Evolutionary conservation across 2,329 filamentous ascomycete genomes (phyloP).

Genomic region (Botryosphaeria dothidea): DNA sequence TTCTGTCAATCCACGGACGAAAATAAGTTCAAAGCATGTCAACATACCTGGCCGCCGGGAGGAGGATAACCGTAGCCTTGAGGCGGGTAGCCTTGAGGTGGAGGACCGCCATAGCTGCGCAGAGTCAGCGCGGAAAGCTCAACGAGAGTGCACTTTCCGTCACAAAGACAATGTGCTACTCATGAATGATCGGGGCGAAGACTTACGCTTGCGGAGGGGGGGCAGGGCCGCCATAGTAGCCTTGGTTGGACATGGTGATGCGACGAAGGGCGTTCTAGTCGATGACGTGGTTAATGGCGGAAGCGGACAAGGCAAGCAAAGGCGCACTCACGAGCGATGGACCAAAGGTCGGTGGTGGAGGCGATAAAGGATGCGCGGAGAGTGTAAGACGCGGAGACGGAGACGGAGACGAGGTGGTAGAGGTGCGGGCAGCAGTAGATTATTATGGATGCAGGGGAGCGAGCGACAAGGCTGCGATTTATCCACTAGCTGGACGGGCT

Average conservation of each 20-base stretch:
- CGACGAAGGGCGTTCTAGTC: not conserved
- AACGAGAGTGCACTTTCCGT: not conserved
- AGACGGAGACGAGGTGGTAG: not conserved
- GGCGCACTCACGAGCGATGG: not conserved
- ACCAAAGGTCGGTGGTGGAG: not conserved
- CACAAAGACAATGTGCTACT: constrained; percentile 26
- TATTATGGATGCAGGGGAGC: not conserved
- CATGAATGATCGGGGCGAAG: not conserved
- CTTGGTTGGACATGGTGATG: constrained; percentile 38
- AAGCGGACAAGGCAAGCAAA: not conserved
- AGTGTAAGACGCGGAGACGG: constrained; percentile 12
- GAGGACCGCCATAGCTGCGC: not conserved
- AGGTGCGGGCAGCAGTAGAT: constrained; percentile 4
- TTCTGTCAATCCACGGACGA: not conserved
- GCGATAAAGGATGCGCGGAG: not conserved
- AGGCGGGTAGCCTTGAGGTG: not conserved
- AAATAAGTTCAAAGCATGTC: no score
- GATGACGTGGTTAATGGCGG: constrained; percentile 3
- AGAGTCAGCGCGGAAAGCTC: not conserved
- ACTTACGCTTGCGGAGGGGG: constrained; percentile 17
- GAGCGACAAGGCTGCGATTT: constrained; percentile 16
- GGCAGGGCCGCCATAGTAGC: constrained; percentile 37
- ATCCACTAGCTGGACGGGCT: constrained; percentile 11
- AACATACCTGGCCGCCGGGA: not conserved
- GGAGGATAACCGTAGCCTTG: not conserved